phyloP scores from a whole-genome alignment of 495 filamentous ascomycete species.

The Diplogelasinospora grovesii region DNA sequence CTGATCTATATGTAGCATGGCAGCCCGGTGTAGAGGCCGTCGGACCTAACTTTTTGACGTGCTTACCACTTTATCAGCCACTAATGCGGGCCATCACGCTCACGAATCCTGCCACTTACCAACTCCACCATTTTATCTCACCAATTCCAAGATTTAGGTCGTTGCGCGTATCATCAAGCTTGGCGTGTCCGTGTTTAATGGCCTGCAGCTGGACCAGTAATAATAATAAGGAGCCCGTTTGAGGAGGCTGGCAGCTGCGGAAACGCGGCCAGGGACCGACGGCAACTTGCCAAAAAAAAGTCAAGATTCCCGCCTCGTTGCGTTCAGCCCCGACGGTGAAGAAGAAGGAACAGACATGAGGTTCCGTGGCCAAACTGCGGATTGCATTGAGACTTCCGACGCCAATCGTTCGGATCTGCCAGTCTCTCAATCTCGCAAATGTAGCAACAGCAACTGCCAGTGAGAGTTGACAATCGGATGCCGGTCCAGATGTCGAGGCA shows the following conservation, averaged over 20 bases:
- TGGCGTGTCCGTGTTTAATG: constrained; percentile 30
- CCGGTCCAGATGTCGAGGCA: constrained; percentile 5
- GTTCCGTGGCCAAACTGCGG: no score
- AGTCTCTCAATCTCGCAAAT: constrained; percentile 1
- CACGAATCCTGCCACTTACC: constrained; percentile 10
- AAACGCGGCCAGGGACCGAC: neutral
- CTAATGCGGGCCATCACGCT: constrained; percentile 25
- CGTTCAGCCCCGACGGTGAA: neutral
- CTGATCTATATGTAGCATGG: no score
- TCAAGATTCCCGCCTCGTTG: neutral
- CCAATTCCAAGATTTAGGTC: constrained; percentile 19
- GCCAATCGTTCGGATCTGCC: neutral
- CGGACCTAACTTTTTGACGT: no score
- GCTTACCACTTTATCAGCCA: constrained; percentile 18
- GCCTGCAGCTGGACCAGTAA: constrained; percentile 10
- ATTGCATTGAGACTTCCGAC: neutral
- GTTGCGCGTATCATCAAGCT: constrained; percentile 23
- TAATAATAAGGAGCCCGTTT: constrained; percentile 4
- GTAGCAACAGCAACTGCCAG: constrained; percentile 8
- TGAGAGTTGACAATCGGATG: constrained; percentile 13
- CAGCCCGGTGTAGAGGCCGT: no score
- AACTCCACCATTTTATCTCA: constrained; percentile 1
- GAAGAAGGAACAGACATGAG: no score
- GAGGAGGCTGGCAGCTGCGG: constrained; percentile 10
- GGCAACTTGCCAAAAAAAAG: neutral